Conservation (phyloP, 2,329 filamentous ascomycete genomes). For the Seiridium unicorne region DNA sequence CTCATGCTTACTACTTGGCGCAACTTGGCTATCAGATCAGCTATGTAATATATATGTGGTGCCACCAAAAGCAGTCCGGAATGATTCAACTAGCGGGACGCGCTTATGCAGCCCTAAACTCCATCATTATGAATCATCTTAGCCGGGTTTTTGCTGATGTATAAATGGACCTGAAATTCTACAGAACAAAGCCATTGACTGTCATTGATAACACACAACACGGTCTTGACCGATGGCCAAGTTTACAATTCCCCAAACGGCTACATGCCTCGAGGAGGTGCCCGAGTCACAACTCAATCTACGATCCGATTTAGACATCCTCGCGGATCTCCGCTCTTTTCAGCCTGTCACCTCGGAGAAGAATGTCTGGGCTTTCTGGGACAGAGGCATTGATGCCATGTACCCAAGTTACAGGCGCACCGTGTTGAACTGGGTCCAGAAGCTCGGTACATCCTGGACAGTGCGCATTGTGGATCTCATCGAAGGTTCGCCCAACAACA, state of each 20-base stretch:
- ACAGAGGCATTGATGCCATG: constrained; percentile 34
- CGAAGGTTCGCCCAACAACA: constrained; percentile 30
- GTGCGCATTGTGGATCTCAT: constrained; percentile 36
- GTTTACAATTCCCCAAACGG: constrained; percentile 20
- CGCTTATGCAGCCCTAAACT: no score
- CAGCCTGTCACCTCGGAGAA: constrained; percentile 35
- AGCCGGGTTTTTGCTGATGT: no score
- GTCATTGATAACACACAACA: no score
- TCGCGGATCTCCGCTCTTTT: constrained; percentile 23
- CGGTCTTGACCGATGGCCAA: neutral
- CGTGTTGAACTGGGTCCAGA: constrained; percentile 40
- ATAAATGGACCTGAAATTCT: no score
- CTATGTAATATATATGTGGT: no score
- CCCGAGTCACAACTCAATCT: constrained; percentile 22
- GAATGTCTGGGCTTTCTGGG: constrained; percentile 46
- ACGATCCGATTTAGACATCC: constrained; percentile 29
- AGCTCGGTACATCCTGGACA: constrained; percentile 37
- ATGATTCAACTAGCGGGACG: no score
- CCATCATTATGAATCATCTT: no score
- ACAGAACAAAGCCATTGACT: no score
- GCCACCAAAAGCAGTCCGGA: no score
- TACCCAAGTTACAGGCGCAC: constrained; percentile 35
- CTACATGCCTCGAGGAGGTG: constrained; percentile 17
- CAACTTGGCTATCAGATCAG: no score
- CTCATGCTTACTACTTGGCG: no score